Evolutionary conservation across 2,329 filamentous ascomycete species (phyloP), one percentile per base, ranked within the genome.

Genomic region (Fusarium proliferatum): DNA sequence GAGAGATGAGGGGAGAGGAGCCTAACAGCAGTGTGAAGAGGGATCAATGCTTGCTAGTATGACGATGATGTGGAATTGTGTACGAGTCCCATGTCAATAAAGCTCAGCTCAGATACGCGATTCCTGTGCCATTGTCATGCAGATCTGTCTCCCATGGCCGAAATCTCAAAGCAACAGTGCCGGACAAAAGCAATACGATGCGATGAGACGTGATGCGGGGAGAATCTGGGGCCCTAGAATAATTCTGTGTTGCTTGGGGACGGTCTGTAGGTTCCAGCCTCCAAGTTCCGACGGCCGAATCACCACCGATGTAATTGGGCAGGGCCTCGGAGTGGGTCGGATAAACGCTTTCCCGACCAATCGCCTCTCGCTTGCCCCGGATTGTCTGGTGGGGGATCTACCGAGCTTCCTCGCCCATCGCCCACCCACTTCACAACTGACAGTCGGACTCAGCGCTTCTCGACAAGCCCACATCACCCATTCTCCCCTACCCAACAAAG

Each of bases 321-420:
- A 33, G 36, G 34, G 9, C 17, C 21, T 28, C 28, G 36, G 41
- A 23, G 63, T 60, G 74, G 73, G 53, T 60, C 71, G 77, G 77
- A 73, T 76, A 74, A 79, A 76, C 4, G 16, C 76, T 78, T 69
- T 72, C 38, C 77, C 77, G 63, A 11, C 74, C 67, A 78, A 78
- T 76, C 48, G 64, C 21, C 15, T 21, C 13, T n/a, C 17, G 34
- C 34, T 1, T 58, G 52, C 42, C 46, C 46, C 68, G 49, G 68
- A 61, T 65, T 66, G 61, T 57, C 48, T 66, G 42, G 75, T 70
- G 70, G 76, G 73, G 73, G 62, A 62, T 60, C 55, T 71, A 43
- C 67, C 53, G 42, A 60, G 36, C 73, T 51, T 28, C 53, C 41
- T 30, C 46, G 41, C 39, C 56, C 48, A 55, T 56, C 52, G 30